These are phyloP conservation scores for Pholiota adiposa DNA, from an alignment of 1,284 basidiomycete species.

Conservation along the genomic window DNA sequence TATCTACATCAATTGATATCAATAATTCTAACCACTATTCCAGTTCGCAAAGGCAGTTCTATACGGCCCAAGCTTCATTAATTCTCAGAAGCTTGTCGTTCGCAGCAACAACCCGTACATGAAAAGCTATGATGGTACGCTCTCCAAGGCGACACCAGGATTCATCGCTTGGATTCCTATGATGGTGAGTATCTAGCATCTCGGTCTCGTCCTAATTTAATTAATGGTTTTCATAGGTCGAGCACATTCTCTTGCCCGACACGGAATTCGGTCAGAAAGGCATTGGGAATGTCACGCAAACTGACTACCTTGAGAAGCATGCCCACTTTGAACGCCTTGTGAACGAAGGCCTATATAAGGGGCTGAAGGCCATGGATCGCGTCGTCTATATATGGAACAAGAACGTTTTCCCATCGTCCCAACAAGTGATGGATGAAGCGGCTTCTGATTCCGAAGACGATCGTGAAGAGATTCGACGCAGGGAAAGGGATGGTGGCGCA, in stretches of 20 bases:
- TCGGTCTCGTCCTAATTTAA: not conserved
- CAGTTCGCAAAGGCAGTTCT: not conserved
- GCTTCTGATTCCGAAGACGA: slow-evolving; percentile 2
- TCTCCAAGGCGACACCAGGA: not conserved
- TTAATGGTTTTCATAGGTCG: not conserved
- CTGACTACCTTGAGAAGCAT: not conserved
- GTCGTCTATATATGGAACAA: not conserved
- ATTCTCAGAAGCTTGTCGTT: not conserved
- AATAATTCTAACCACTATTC: not conserved
- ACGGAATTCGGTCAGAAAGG: not conserved
- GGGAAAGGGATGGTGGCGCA: not conserved
- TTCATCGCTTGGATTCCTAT: not conserved
- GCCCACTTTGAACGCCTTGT: not conserved
- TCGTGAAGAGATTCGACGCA: not conserved
- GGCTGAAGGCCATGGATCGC: not conserved
- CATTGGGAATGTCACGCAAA: not conserved
- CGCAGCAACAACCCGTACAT: not conserved
- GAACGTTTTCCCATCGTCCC: not conserved
- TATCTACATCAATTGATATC: not conserved
- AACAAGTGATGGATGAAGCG: not conserved
- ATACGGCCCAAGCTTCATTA: not conserved
- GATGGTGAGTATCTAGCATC: not conserved
- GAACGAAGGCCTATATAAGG: not conserved
- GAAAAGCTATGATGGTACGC: not conserved
- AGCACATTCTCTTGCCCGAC: not conserved